Evolutionary conservation across 768 basidiomycete species (phyloP).

Genomic region (Russula olivacea): DNA sequence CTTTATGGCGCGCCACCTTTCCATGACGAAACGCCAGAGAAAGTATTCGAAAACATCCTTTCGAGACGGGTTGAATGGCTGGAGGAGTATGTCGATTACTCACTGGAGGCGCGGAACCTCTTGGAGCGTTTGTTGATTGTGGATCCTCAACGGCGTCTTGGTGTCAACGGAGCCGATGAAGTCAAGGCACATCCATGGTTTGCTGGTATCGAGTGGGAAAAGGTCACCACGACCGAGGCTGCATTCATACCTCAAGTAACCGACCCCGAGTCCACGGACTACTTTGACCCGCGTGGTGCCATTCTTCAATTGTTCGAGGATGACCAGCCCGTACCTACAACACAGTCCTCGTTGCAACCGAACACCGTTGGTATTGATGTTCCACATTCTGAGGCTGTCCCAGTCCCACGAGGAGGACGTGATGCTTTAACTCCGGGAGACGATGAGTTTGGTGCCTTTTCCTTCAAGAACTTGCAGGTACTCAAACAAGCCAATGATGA

Average conservation of each 20-base stretch:
- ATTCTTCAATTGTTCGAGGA: slow-evolving; percentile 88
- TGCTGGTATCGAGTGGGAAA: slow-evolving; percentile 86
- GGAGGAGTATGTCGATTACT: slow-evolving; percentile 85
- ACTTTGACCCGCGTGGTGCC: slow-evolving; percentile 96
- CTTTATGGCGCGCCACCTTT: slow-evolving; percentile 96
- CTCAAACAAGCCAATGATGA: slow-evolving; percentile 99
- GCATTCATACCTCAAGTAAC: slow-evolving; percentile 93
- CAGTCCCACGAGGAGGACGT: slow-evolving; percentile 28
- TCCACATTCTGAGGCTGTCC: slow-evolving; percentile 26
- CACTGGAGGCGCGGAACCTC: slow-evolving; percentile 82
- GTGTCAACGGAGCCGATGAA: slow-evolving; percentile 82
- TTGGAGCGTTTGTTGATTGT: slow-evolving; percentile 80
- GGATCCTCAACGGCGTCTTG: slow-evolving; percentile 75
- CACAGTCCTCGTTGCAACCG: slow-evolving; percentile 43
- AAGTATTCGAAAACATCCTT: slow-evolving; percentile 97
- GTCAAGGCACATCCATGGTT: slow-evolving; percentile 93
- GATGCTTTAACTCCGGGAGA: slow-evolving; percentile 48
- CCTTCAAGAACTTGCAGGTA: slow-evolving; percentile 94
- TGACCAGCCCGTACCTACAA: slow-evolving; percentile 61
- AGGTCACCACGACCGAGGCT: slow-evolving; percentile 80
- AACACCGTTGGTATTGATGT: slow-evolving; percentile 32
- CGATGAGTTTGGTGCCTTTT: slow-evolving; percentile 96
- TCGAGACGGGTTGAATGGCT: slow-evolving; percentile 95
- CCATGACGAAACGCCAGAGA: slow-evolving; percentile 94
- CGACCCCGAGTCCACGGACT: slow-evolving; percentile 98